A percentile compares a stretch with the other conserved stretches of the same genome.
Conservation (phyloP, 345 rosid genomes). For the Citrus glauca region DNA sequence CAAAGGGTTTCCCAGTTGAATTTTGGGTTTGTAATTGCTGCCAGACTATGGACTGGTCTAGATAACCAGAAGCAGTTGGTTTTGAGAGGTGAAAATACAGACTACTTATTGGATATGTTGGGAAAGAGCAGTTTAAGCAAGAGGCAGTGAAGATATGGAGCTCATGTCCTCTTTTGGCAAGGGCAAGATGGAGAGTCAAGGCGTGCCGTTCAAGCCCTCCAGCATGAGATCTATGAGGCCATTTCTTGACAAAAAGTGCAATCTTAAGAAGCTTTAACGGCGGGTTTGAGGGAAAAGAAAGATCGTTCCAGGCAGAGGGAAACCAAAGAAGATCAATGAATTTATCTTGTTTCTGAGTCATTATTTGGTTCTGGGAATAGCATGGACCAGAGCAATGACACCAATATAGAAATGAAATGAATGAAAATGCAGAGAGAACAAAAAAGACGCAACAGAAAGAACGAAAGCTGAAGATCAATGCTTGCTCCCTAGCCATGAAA, state of each 20-base stretch:
- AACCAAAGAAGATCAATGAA: slow-evolving; percentile 54
- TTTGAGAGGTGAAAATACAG: slow-evolving; percentile 69
- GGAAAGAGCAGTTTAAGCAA: slow-evolving; percentile 46
- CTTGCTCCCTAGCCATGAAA: slow-evolving; percentile 52
- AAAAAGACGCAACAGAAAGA: slow-evolving; percentile 41
- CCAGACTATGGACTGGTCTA: slow-evolving; percentile 71
- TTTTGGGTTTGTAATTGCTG: slow-evolving; percentile 65
- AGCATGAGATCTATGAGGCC: slow-evolving; percentile 77
- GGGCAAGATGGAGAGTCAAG: slow-evolving; percentile 74
- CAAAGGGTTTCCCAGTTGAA: slow-evolving; percentile 65
- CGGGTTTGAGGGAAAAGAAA: slow-evolving; percentile 36
- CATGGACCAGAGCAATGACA: slow-evolving; percentile 43
- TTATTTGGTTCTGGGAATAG: slow-evolving; percentile 25
- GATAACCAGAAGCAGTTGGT: slow-evolving; percentile 71
- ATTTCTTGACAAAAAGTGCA: slow-evolving; percentile 84
- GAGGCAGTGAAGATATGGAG: slow-evolving; percentile 82
- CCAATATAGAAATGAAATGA: slow-evolving; percentile 52
- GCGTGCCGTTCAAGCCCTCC: slow-evolving; percentile 96
- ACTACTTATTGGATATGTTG: slow-evolving; percentile 39
- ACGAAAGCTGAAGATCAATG: slow-evolving; percentile 42
- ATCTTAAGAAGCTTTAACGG: slow-evolving; percentile 55
- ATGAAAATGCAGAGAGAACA: slow-evolving; percentile 48
- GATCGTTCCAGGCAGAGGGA: slow-evolving; percentile 75
- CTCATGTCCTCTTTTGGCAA: slow-evolving; percentile 80
- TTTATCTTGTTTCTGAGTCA: slow-evolving; percentile 24